A percentile compares a stretch with the other conserved stretches of the same genome.
Evolutionary conservation across 2,329 filamentous ascomycete species (phyloP).

Genomic region (Xylaria sp.): DNA sequence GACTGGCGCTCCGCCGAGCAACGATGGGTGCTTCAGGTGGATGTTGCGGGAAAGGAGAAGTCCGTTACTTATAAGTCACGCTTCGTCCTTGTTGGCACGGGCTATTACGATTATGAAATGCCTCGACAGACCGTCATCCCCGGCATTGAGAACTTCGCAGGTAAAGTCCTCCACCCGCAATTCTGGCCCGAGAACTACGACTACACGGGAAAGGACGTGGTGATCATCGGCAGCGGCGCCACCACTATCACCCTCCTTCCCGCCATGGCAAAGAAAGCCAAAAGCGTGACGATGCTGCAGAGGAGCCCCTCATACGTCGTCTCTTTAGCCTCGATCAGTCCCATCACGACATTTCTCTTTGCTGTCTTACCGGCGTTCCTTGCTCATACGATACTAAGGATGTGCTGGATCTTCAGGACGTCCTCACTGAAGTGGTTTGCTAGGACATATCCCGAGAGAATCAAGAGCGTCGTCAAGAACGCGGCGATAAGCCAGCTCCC

Average conservation of each 20-base stretch:
- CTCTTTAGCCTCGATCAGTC: slow-evolving; percentile 42
- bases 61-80: slow-evolving; percentile 37
- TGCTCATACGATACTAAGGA: slow-evolving; percentile 33
- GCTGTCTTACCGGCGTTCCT: slow-evolving; percentile 11
- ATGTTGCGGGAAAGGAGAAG: slow-evolving; percentile 30
- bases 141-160: slow-evolving; percentile 57
- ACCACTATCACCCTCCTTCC: slow-evolving; percentile 75
- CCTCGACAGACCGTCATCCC: slow-evolving; percentile 59
- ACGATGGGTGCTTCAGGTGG: slow-evolving; percentile 48
- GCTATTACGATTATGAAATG: slow-evolving; percentile 69
- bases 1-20: slow-evolving; percentile 53
- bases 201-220: slow-evolving; percentile 60
- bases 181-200: slow-evolving; percentile 67
- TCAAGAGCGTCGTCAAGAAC: slow-evolving; percentile 43
- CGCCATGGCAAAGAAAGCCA: slow-evolving; percentile 57
- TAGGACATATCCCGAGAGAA: slow-evolving; percentile 39
- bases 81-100: slow-evolving; percentile 53
- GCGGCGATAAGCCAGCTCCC: slow-evolving; percentile 49
- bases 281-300: slow-evolving; percentile 71
- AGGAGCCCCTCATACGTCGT: slow-evolving; percentile 68
- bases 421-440: slow-evolving; percentile 42
- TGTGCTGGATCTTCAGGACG: slow-evolving; percentile 44
- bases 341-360: slow-evolving; percentile 27
- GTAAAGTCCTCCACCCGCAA: slow-evolving; percentile 57
- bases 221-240: slow-evolving; percentile 71